Base-by-base conservation (phyloP, 352 stramenopile genomes). In the Thalassiosira livingstoniorum region DNA sequence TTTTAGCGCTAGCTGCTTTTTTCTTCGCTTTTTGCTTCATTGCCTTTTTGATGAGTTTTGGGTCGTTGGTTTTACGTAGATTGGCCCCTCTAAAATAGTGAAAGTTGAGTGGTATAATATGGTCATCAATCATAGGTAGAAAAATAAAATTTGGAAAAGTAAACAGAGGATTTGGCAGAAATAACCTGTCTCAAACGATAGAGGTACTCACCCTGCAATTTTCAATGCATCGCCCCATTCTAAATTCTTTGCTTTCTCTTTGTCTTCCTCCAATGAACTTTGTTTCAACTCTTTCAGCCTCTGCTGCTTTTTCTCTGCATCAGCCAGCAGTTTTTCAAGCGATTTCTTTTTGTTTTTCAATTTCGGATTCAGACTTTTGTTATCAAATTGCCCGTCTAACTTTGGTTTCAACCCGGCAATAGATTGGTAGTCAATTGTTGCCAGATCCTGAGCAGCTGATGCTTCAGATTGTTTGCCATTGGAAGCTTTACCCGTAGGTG, bases 21-120 rank as follows among this genome's bases (percentile, higher is more conserved):
- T 93, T 93, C 63, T 90, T 89, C 11, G 75, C 89, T 80, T 91
- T 93, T 35, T 80, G 69, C 63, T 95, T 93, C 0, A 94, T 63
- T 51, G 78, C 82, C 67, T 93, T 93, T 72, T 93, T 92, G 34
- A 95, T 68, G 47, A 92, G 86, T 73, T 84, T 79, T 31, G 90
- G 85, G 82, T 95, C 90, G 65, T 91, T 88, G 62, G 90, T 92
- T 57, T 93, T 88, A 47, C 85, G 83, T 29, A 64, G 10, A 47
- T 86, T 86, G n/a, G 42, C 43, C 18, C 78, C 78, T 27, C 76
- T 84, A 60, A 54, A 39, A 25, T 61, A 21, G 29, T 73, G 43
- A 2, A 27, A 31, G 39, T 57, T 54, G 55, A 29, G 31, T 53
- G 29, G 1, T 4, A 25, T 18, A 1, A 29, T 2, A 43, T 43